Conservation (phyloP, 78 protist species). For the Emiliania huxleyi region DNA sequence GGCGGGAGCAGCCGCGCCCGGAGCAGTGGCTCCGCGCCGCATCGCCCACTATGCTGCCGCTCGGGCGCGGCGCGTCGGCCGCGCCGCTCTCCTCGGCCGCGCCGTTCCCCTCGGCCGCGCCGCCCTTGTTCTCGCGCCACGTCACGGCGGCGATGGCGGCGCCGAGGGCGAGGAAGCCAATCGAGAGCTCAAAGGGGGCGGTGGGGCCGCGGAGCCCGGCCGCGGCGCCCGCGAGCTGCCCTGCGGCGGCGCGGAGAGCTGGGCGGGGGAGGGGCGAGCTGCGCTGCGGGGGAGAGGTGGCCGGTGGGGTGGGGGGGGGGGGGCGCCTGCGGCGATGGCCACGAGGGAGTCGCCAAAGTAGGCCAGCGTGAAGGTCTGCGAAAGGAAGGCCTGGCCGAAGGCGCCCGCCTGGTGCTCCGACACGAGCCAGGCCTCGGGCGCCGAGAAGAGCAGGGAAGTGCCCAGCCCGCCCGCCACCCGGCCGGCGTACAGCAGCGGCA, state of each 20-base stretch:
- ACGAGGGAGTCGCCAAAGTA: constrained; percentile 40
- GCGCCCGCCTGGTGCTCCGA: not conserved
- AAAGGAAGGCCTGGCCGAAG: not conserved
- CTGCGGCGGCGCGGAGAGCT: too few relatives aligned
- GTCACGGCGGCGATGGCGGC: not conserved
- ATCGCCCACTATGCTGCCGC: not conserved
- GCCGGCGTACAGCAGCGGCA: constrained; percentile 11
- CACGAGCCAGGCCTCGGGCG: constrained; percentile 59
- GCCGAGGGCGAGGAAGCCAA: constrained; percentile 24
- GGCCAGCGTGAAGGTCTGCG: constrained; percentile 52
- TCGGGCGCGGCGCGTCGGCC: not conserved
- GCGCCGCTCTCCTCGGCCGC: not conserved
- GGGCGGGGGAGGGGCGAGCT: too few relatives aligned
- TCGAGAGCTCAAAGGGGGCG: constrained; percentile 47
- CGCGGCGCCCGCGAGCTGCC: not conserved
- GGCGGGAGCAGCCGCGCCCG: too few relatives aligned
- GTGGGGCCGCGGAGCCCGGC: constrained; percentile 27
- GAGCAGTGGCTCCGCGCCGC: too few relatives aligned
- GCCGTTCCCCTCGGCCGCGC: too few relatives aligned
- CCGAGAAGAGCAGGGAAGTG: constrained; percentile 53
- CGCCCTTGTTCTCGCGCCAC: constrained; percentile 28
- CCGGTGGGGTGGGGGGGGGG: too few relatives aligned
- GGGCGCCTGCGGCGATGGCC: constrained; percentile 29
- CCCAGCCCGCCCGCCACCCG: constrained; percentile 43
- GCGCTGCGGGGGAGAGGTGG: too few relatives aligned